phyloP scores from a whole-genome alignment of 2,329 filamentous ascomycete species.

The Lojkania enalia region DNA sequence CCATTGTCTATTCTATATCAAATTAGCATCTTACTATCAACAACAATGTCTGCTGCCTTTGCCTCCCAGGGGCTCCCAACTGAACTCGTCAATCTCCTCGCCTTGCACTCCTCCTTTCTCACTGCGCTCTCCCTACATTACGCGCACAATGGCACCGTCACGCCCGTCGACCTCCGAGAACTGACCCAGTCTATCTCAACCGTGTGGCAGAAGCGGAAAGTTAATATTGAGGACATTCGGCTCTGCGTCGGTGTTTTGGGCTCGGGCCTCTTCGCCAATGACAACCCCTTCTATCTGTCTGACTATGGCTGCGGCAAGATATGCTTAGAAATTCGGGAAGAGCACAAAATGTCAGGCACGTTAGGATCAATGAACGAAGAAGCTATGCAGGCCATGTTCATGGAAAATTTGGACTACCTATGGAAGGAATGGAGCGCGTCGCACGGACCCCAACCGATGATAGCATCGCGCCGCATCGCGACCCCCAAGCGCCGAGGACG shows the following conservation, averaged over 20 bases:
- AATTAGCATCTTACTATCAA: conserved; percentile 17
- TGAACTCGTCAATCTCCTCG: conserved; percentile 49
- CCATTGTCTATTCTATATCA: conserved; percentile 26
- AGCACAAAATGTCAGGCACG: conserved; percentile 27
- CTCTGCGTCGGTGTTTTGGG: conserved; percentile 49
- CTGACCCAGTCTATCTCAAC: conserved; percentile 48
- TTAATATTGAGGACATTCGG: conserved; percentile 52
- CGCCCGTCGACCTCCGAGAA: conserved; percentile 47
- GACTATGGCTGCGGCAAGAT: conserved; percentile 50
- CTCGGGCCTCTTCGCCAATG: conserved; percentile 29
- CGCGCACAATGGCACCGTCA: conserved; percentile 53
- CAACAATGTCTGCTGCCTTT: conserved; percentile 40
- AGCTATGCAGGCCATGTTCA: conserved; percentile 56
- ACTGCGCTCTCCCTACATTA: conserved; percentile 55
- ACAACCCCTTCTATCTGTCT: conserved; percentile 45
- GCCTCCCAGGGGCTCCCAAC: conserved; percentile 42
- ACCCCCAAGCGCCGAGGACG: conserved; percentile 41
- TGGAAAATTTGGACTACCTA: conserved; percentile 49
- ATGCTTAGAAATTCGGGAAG: conserved; percentile 45
- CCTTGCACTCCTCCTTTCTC: conserved; percentile 54
- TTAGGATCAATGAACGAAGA: conserved; percentile 49
- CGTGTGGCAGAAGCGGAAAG: conserved; percentile 51
- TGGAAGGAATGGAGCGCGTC: conserved; percentile 49
- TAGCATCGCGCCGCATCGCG: conserved; percentile 29
- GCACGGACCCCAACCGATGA: conserved; percentile 18